These are phyloP conservation scores for Trichodelitschia bisporula DNA, from an alignment of 495 filamentous ascomycete species.

Conservation along the genomic window DNA sequence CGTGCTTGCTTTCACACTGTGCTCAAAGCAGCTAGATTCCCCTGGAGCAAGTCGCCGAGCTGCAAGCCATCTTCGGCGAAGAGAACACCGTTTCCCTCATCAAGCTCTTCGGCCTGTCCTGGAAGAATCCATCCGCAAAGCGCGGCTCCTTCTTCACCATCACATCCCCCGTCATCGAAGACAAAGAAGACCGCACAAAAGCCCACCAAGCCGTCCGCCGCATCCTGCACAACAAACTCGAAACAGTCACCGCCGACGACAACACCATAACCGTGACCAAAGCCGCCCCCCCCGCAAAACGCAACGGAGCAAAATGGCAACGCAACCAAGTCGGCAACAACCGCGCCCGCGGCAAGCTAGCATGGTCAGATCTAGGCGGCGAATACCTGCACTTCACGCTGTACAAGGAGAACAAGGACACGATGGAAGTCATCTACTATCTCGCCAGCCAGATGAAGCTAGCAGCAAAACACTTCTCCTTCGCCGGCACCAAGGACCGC, in stretches of 20 bases:
- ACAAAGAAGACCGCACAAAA: slow-evolving; percentile 34
- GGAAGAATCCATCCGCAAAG: slow-evolving; percentile 11
- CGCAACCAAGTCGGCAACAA: slow-evolving; percentile 7
- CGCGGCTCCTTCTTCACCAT: slow-evolving; percentile 17
- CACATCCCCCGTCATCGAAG: slow-evolving; percentile 20
- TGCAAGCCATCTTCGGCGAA: slow-evolving; percentile 14
- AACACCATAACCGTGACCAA: slow-evolving; percentile 34
- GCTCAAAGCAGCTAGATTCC: slow-evolving; percentile 2
- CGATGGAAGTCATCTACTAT: slow-evolving; percentile 68
- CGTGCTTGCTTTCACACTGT: no score
- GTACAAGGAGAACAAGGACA: slow-evolving; percentile 96
- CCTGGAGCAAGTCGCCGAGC: slow-evolving; percentile 6
- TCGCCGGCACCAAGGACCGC: slow-evolving; percentile 86
- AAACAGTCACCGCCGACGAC: slow-evolving; percentile 32
- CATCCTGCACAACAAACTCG: slow-evolving; percentile 40
- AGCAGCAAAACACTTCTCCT: slow-evolving; percentile 44
- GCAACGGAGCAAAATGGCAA: slow-evolving; percentile 3
- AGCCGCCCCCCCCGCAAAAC: slow-evolving; percentile 11
- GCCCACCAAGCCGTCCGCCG: slow-evolving; percentile 42
- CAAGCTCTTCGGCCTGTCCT: slow-evolving; percentile 10
- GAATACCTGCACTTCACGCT: slow-evolving; percentile 79
- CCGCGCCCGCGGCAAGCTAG: slow-evolving; percentile 15
- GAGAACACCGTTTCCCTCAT: slow-evolving; percentile 7
- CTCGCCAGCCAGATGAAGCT: slow-evolving; percentile 43
- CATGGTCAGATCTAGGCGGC: slow-evolving; percentile 42